Conservation (phyloP, 2,329 filamentous ascomycete species). For the Dothiorella sarmentorum region DNA sequence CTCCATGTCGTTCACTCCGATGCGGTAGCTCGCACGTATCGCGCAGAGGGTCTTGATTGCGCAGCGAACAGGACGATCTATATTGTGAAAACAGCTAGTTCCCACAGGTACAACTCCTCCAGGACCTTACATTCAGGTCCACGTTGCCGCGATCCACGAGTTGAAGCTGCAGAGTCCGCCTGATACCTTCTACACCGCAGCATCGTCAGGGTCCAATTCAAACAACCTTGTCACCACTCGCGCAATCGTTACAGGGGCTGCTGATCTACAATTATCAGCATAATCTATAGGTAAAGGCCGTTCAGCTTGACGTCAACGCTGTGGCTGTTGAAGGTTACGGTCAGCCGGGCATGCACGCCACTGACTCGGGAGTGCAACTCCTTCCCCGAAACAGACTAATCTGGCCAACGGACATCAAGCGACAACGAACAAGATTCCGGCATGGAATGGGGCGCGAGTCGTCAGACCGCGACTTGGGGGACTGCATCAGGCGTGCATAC, state of each 20-base stretch:
- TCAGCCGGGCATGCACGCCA: neutral
- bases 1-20: neutral
- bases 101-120: neutral
- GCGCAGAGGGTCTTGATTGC: neutral
- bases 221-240: neutral
- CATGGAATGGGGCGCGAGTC: conserved; percentile 3
- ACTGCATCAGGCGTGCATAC: conserved; percentile 3
- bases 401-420: neutral
- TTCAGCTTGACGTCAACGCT: neutral
- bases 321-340: neutral
- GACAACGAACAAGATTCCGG: neutral
- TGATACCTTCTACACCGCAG: conserved; percentile 1
- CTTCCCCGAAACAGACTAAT: neutral
- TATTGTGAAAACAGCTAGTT: neutral
- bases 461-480: neutral
- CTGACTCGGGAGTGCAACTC: conserved; percentile 7
- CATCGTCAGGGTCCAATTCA: neutral
- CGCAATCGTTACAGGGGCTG: conserved; percentile 3
- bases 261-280: conserved; percentile 9
- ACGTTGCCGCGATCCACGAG: neutral
- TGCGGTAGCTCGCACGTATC: neutral
- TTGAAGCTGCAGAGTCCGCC: neutral
- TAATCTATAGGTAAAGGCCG: neutral
- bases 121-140: conserved; percentile 8
- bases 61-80: neutral